Base-by-base conservation (phyloP, 768 basidiomycete genomes). In the Tulasnella calospora region DNA sequence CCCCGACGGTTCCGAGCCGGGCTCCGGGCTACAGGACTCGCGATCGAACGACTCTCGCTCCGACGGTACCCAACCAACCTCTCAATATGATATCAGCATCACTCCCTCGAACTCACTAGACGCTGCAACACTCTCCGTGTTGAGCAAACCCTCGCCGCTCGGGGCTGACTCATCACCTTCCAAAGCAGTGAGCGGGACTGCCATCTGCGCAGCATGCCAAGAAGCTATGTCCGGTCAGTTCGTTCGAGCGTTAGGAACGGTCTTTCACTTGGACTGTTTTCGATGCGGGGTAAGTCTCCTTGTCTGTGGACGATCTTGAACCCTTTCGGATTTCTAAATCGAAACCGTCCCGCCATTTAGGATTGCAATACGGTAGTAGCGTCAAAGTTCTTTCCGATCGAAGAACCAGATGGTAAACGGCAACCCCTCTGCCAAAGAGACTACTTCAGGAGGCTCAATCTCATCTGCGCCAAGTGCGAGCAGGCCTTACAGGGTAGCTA, bases 251-350 rank as follows among this genome's bases (percentile, higher is more conserved):
- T 87, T 99, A 74, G 92, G 94, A 78, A 93, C 94, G 0, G 95
- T 98, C 33, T 99, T 92, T 83, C 98, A 99, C 85, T 85, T 99
- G n/a, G 93, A 94, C 81, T 99, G 98, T 86, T 99, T 99, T 89
- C 94, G 94, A 82, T 99, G 98, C 88, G 89, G 94, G 89, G 97
- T 98, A 82, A 81, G 92, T 38, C 21, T 44, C 9, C 19, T 44
- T 73, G 19, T 30, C 27, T 7, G 40, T 47, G 35, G 46, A 61
- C 33, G 27, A 44, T 44, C 30, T 77, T 19, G 46, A 38, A 23
- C 36, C 23, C 74, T 71, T 19, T 21, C 23, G 13, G 1, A 78
- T 77, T 80, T 46, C 80, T 35, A 47, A 71, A 19, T 72, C 79
- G 41, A 51, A 40, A 77, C 74, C 47, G 47, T 46, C 27, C 79